These are phyloP conservation scores for Lachnellula cervina DNA, from an alignment of 2,329 filamentous ascomycete species.

Conservation along the genomic window DNA sequence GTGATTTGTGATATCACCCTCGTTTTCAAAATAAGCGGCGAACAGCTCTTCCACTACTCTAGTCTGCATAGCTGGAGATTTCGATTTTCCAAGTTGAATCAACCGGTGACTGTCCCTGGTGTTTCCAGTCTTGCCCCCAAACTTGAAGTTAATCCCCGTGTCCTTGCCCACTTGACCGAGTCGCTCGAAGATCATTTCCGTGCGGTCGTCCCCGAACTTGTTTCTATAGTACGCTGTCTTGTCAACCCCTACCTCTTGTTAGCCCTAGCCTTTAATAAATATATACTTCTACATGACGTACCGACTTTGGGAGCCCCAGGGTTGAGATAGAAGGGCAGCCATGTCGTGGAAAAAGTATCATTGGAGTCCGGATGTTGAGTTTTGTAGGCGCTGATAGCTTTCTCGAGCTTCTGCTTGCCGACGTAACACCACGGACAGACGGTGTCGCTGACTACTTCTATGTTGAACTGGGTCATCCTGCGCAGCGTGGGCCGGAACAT, in stretches of 20 bases:
- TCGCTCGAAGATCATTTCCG: conserved; percentile 50
- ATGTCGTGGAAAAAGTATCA: conserved; percentile 69
- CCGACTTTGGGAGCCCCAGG: conserved; percentile 52
- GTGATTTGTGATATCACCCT: conserved; percentile 56
- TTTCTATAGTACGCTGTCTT: conserved; percentile 53
- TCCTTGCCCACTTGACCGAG: conserved; percentile 53
- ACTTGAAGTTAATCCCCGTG: conserved; percentile 70
- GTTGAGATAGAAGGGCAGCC: conserved; percentile 78
- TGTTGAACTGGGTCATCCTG: conserved; percentile 68
- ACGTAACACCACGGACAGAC: conserved; percentile 79
- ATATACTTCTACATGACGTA: conserved; percentile 31
- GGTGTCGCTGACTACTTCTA: conserved; percentile 75
- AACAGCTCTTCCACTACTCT: conserved; percentile 60
- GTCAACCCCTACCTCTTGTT: conserved; percentile 38
- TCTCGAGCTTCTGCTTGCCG: conserved; percentile 69
- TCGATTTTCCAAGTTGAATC: conserved; percentile 61
- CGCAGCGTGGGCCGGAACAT: conserved; percentile 22
- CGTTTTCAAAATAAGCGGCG: conserved; percentile 60
- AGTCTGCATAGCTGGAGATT: conserved; percentile 50
- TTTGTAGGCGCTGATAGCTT: conserved; percentile 64
- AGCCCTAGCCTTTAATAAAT: background rate
- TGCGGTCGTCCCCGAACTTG: conserved; percentile 61
- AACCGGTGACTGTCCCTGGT: conserved; percentile 76
- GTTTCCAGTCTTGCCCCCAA: conserved; percentile 66
- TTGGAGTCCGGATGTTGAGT: conserved; percentile 53